Percentiles rank a stretch among this genome's conserved stretches.
These are phyloP conservation scores for Lagerstroemia speciosa DNA, from an alignment of 345 rosid species.

Conservation along the genomic window DNA sequence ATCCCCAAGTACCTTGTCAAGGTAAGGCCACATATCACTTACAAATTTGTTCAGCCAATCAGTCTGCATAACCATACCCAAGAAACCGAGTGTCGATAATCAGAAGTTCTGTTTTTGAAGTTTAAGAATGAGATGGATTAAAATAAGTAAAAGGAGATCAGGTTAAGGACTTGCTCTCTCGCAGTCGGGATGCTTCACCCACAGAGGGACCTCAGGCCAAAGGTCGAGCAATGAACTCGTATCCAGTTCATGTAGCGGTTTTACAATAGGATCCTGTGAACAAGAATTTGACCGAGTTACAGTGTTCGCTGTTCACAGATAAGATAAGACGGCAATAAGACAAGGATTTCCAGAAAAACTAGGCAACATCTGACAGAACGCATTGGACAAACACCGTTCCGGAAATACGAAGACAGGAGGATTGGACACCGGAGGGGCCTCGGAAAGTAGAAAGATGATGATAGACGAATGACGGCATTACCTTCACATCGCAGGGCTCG, in stretches of 20 bases:
- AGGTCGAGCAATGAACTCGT: conserved; percentile 22
- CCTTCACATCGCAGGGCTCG: conserved; percentile 23
- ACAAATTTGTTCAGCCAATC: conserved; percentile 39
- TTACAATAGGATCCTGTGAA: conserved; percentile 31
- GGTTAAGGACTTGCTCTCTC: conserved; percentile 24
- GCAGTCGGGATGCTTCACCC: conserved; percentile 49
- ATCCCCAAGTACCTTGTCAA: conserved; percentile 28
- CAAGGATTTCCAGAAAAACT: too few species aligned
- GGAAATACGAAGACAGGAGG: background rate
- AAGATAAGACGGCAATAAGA: background rate
- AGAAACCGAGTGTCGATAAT: background rate
- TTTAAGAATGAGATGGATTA: background rate
- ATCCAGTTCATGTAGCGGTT: conserved; percentile 30
- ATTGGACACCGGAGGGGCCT: background rate
- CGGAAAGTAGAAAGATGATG: background rate
- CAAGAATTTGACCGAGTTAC: background rate
- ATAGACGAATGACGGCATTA: background rate
- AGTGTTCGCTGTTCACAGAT: background rate
- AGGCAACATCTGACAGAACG: too few species aligned
- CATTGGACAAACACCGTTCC: background rate
- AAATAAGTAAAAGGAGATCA: background rate
- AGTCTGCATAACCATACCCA: conserved; percentile 17
- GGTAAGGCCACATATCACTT: conserved; percentile 33
- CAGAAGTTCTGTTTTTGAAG: background rate
- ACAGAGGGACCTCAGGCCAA: conserved; percentile 33